Evolutionary conservation across 2,329 filamentous ascomycete species (phyloP).

Genomic region (Macrophomina pseudophaseolina): DNA sequence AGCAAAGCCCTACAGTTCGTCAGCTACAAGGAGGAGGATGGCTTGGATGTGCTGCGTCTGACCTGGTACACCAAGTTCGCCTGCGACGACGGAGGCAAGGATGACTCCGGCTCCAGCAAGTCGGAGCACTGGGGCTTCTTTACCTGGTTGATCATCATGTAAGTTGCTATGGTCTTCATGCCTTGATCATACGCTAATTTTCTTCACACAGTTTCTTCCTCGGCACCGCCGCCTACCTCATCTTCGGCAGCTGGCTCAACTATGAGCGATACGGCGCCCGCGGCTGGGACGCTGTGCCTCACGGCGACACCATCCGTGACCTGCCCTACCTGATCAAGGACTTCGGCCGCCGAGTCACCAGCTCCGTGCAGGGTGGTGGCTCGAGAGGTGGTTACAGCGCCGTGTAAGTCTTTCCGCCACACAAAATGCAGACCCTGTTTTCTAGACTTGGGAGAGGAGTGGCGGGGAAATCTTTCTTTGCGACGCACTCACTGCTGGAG

Average conservation of each 20-base stretch:
- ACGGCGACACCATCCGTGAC: constrained; percentile 90
- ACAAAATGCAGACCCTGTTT: neutral
- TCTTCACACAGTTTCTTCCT: constrained; percentile 72
- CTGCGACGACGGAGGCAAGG: constrained; percentile 60
- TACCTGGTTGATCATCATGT: constrained; percentile 96
- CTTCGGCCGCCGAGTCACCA: constrained; percentile 78
- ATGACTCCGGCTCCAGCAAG: constrained; percentile 49
- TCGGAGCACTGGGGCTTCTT: constrained; percentile 87
- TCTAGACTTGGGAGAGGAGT: neutral
- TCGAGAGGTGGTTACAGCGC: constrained; percentile 93
- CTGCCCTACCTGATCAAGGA: constrained; percentile 92
- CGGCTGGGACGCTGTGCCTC: constrained; percentile 92
- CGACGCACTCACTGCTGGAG: neutral
- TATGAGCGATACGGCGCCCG: constrained; percentile 95
- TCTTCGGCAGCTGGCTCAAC: constrained; percentile 98
- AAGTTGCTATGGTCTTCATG: constrained; percentile 45
- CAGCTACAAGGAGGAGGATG: constrained; percentile 69
- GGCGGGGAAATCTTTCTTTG: neutral
- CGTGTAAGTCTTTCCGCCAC: constrained; percentile 60
- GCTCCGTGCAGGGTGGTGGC: constrained; percentile 81
- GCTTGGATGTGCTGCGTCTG: constrained; percentile 69
- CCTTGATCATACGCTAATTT: neutral
- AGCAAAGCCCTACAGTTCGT: constrained; percentile 71
- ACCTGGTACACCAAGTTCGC: constrained; percentile 89
- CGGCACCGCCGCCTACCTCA: constrained; percentile 83